Base-by-base conservation (phyloP, 2,329 filamentous ascomycete species). In the Aspergillus sp. region DNA sequence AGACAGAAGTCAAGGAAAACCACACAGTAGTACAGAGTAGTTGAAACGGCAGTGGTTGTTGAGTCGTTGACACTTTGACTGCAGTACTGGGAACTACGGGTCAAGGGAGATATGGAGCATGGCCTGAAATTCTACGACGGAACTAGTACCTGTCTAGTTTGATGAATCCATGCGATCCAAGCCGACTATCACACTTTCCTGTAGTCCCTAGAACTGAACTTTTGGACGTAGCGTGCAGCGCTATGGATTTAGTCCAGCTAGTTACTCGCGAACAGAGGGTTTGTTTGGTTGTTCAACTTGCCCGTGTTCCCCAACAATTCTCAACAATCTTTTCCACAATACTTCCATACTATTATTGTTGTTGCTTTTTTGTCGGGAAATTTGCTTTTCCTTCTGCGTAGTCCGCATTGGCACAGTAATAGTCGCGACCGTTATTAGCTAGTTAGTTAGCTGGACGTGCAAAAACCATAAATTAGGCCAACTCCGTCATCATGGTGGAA, bases 221-320 rank as follows among this genome's bases (percentile, higher is more conserved):
- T 50, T 2, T 32, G 15, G 25, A 50, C 13, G 47, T 50, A 50
- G 47, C 47, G 47, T 32, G 47, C 23, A 30, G 25, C 47, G 15
- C 47, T 50, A 50, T 50, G 47, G 47, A 19, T 30, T 50, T 50
- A 50, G 47, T 15, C 47, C 25, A 50, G 27, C 47, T 50, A 50
- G 32, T 36, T 13, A 30, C 15, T 30, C 23, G 23, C 44, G 15
- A 49, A 30, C 23, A 49, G 27, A 50, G 47, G n/a, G 25, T 50
- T 50, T 50, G n/a, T 32, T 50, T 44, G 15, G 23, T 17, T 10
- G 25, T 30, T 21, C 41, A 44, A 44, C 47, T 30, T 5, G 47
- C 25, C 25, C 25, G 11, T 15, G 32, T 15, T 25, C 25, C 47
- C 25, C 47, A 50, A 30, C 25, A 15, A 23, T 44, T 17, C 47